Conservation (phyloP, 176 grass and related monocot genomes). For the Musa beccarii region DNA sequence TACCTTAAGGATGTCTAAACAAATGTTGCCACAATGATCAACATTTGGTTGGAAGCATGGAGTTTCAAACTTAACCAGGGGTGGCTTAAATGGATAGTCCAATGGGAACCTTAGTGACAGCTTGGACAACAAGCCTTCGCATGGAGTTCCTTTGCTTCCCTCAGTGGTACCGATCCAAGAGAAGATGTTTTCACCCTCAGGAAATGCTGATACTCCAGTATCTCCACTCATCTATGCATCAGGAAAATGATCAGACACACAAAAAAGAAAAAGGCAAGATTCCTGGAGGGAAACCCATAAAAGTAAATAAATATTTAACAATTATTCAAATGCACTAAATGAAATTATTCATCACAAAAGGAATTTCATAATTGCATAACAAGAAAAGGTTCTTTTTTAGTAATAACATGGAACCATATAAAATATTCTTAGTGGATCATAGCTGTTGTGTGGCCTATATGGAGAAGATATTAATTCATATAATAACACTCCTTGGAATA, state of each 20-base stretch:
- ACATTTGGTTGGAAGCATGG: slow-evolving; percentile 33
- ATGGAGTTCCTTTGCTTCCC: slow-evolving; percentile 29
- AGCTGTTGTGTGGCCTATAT: too few species aligned
- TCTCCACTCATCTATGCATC: slow-evolving; percentile 23
- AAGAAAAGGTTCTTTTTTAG: too few species aligned
- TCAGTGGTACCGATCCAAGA: slow-evolving; percentile 31
- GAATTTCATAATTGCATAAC: not conserved
- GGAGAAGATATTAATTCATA: too few species aligned
- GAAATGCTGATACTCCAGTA: slow-evolving; percentile 29
- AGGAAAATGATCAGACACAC: not conserved
- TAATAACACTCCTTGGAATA: too few species aligned
- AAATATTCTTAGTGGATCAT: too few species aligned
- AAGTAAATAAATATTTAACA: not conserved
- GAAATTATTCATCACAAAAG: not conserved
- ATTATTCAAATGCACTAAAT: not conserved
- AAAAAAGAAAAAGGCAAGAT: not conserved
- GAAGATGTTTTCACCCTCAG: slow-evolving; percentile 31
- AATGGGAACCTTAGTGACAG: slow-evolving; percentile 24
- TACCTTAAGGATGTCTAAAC: slow-evolving; percentile 33
- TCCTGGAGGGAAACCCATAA: not conserved
- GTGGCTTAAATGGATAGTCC: slow-evolving; percentile 33
- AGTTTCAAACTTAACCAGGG: slow-evolving; percentile 29
- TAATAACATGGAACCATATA: too few species aligned
- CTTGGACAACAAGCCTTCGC: slow-evolving; percentile 24
- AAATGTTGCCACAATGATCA: slow-evolving; percentile 32